Evolutionary conservation across 306 rosid species (phyloP).

Genomic region (Castanea crenata): DNA sequence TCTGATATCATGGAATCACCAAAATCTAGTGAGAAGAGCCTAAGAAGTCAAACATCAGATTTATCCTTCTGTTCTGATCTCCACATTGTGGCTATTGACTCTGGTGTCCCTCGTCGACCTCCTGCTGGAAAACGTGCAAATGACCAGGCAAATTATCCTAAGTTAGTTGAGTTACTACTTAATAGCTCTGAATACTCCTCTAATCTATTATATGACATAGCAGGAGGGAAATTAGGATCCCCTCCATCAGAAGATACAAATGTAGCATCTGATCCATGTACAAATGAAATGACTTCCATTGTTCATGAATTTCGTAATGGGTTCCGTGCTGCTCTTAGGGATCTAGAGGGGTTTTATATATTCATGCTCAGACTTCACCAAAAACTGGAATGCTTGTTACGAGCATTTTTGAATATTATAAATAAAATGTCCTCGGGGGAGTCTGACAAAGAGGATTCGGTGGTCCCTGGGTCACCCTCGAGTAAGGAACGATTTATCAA

Average conservation of each 20-base stretch:
- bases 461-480: constrained; percentile 61
- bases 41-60: constrained; percentile 45
- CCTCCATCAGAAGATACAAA: constrained; percentile 42
- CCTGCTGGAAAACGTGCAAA: constrained; percentile 94
- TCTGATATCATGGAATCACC: constrained; percentile 69
- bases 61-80: constrained; percentile 43
- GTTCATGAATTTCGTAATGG: constrained; percentile 72
- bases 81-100: constrained; percentile 83
- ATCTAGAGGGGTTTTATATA: constrained; percentile 87
- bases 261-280: constrained; percentile 33
- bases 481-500: constrained; percentile 52
- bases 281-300: constrained; percentile 38
- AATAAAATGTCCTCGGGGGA: constrained; percentile 67
- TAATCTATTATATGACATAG: constrained; percentile 67
- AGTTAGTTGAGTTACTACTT: constrained; percentile 80
- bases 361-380: constrained; percentile 88
- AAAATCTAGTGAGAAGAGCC: constrained; percentile 41
- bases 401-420: constrained; percentile 67
- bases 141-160: constrained; percentile 89
- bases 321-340: constrained; percentile 85
- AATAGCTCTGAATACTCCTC: constrained; percentile 79
- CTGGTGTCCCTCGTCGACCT: constrained; percentile 95
- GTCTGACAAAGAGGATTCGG: constrained; percentile 71
- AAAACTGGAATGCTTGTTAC: constrained; percentile 72
- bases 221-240: constrained; percentile 79